Conservation (phyloP, 2,329 filamentous ascomycete species). For the Aspergillus novoparasiticus region DNA sequence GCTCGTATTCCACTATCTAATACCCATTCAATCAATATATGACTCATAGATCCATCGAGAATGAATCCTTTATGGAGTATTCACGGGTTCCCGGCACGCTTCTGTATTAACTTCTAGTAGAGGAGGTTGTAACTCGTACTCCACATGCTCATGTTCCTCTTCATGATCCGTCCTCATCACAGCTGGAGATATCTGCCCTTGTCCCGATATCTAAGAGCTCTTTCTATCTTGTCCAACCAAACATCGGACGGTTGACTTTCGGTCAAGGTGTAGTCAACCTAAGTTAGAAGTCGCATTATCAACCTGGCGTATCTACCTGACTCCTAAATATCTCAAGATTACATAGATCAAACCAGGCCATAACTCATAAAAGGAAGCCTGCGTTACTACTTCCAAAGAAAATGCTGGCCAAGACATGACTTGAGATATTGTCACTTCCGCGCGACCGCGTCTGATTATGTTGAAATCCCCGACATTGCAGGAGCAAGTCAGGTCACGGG, state of each 20-base stretch:
- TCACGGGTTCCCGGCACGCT: neutral
- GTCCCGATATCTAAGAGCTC: neutral
- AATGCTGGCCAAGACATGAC: too few species aligned
- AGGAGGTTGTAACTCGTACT: too few species aligned
- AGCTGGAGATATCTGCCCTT: neutral
- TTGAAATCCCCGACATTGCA: too few species aligned
- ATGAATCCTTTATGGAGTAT: neutral
- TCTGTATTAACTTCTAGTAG: neutral
- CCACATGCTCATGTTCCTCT: neutral
- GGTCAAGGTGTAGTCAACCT: neutral
- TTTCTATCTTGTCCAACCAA: neutral
- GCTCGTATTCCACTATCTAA: neutral
- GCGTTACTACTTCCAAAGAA: too few species aligned
- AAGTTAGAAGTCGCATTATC: neutral
- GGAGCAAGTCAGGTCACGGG: too few species aligned
- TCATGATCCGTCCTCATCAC: neutral
- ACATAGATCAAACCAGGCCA: too few species aligned
- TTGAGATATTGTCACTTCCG: too few species aligned
- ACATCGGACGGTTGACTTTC: neutral
- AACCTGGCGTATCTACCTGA: neutral
- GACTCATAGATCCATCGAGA: neutral
- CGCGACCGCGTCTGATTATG: too few species aligned
- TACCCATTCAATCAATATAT: neutral
- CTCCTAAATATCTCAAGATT: neutral
- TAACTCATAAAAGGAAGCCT: too few species aligned